Conservation (phyloP, 371 early-diverging fungal genomes). For the Syncephalastrum sp. region DNA sequence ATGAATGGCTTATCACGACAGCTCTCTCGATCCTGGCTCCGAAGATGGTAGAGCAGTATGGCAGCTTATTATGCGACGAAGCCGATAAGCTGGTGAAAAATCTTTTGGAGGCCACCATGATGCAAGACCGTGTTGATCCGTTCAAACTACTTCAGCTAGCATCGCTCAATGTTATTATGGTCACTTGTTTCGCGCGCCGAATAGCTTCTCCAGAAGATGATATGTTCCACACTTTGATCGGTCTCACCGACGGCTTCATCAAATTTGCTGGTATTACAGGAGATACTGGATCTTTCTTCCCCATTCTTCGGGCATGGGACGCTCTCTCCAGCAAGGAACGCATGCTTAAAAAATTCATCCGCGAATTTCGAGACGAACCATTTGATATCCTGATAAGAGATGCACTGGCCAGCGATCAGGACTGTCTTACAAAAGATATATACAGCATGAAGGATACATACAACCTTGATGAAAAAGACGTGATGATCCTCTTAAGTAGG, state of each 20-base stretch:
- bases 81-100: neutral
- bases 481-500: constrained; percentile 17
- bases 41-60: constrained; percentile 5
- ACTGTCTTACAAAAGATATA: constrained; percentile 14
- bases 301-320: constrained; percentile 2
- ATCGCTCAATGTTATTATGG: constrained; percentile 10
- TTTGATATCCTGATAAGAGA: constrained; percentile 1
- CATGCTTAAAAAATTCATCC: constrained; percentile 3
- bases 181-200: constrained; percentile 10
- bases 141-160: constrained; percentile 7
- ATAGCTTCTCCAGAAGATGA: constrained; percentile 7
- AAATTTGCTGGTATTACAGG: constrained; percentile 1
- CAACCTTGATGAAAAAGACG: constrained; percentile 15
- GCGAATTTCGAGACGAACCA: constrained; percentile 7
- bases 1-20: neutral
- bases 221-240: constrained; percentile 6
- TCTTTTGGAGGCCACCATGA: constrained; percentile 1
- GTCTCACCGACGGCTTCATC: constrained; percentile 3
- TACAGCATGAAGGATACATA: constrained; percentile 8
- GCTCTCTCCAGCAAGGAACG: neutral
- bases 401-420: constrained; percentile 3
- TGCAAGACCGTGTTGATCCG: constrained; percentile 8
- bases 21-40: constrained; percentile 14
- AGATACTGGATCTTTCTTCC: constrained; percentile 16
- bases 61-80: constrained; percentile 3